Base-by-base conservation (phyloP, 148 eudicot species). In the Drosera capensis region DNA sequence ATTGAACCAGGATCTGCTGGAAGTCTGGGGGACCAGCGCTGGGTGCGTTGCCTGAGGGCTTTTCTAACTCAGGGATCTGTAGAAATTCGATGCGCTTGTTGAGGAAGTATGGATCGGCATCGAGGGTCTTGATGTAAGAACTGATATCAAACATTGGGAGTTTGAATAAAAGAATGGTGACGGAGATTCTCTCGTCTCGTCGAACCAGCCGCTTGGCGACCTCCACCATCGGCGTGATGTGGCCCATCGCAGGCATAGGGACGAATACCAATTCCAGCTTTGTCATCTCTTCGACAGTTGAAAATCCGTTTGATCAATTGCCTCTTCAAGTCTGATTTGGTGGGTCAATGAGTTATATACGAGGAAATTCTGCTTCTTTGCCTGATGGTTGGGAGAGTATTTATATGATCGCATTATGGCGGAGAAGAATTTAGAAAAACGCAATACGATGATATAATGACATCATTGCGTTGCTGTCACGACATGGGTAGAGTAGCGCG, bases 161-260 rank as follows among this genome's bases (percentile, higher is more conserved):
- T 1, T 20, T 21, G 18, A 35, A 14, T 3, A 21, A 7, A 5
- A 37, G 26, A 43, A 50, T 21, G 28, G 54, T 35, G 29, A 50
- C 23, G 1, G 16, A 14, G n/a, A 50, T 43, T 20, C 25, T 2
- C 7, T 13, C 13, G 20, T 38, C 29, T 14, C 41, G 13, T 7
- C 20, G 8, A 14, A 50, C 43, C 18, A 50, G 43, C 17, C 30
- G 26, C 18, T 50, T 37, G 43, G 20, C 54, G 7, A 50, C 20
- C 30, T 21, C 54, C n/a, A 52, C 37, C 15, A 34, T 18, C 16
- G 46, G 38, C 23, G 29, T 25, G 9, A 52, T 36, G 37, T 52
- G 56, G 24, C 56, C 56, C 47, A 40, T 40, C 5, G 36, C 56
- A 5, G 56, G 56, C n/a, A 17, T 28, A 9, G 50, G 50, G 8